Evolutionary conservation across 78 protist species (phyloP), one percentile per base, ranked within the genome.

Genomic region (Cyanophora paradoxa): DNA sequence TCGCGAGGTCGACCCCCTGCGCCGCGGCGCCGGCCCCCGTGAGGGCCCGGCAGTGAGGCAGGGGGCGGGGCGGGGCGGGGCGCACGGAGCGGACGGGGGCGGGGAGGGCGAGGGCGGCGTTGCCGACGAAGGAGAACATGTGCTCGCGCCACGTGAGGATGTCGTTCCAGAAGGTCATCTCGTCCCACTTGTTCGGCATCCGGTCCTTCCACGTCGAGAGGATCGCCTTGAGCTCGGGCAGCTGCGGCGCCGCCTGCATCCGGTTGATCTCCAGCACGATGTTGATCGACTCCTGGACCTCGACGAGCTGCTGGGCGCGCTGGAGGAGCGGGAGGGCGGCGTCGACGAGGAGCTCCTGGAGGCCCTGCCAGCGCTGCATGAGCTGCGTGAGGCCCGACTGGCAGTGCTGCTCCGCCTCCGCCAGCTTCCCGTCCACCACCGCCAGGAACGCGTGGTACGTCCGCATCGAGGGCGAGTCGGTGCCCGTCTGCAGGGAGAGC

Each of bases 211-310:
- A 79, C 34, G 83, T 84, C 31, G 58, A 44, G 31, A 92, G 80
- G 28, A 80, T 77, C 17, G 76, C 64, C 46, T 77, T 65, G 28
- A 88, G 75, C 10, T 86, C 88, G 20, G 87, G 83, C 61, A 41
- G 31, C 67, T 62, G 41, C 68, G 37, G n/a, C n/a, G n/a, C n/a
- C n/a, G n/a, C n/a, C n/a, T n/a, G n/a, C n/a, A n/a, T n/a, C n/a
- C n/a, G n/a, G n/a, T n/a, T n/a, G n/a, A n/a, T n/a, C n/a, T n/a
- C n/a, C n/a, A n/a, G n/a, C n/a, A n/a, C n/a, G n/a, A n/a, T n/a
- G n/a, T n/a, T n/a, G n/a, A n/a, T n/a, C n/a, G 77, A 63, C 82
- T 84, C 88, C 2, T 46, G 58, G 59, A 85, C 75, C 82, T 85
- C 90, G 19, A 83, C 83, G 22, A 83, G 34, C 8, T 34, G 76